Conservation (phyloP, 2,329 filamentous ascomycete species). For the Cercospora berteroae region DNA sequence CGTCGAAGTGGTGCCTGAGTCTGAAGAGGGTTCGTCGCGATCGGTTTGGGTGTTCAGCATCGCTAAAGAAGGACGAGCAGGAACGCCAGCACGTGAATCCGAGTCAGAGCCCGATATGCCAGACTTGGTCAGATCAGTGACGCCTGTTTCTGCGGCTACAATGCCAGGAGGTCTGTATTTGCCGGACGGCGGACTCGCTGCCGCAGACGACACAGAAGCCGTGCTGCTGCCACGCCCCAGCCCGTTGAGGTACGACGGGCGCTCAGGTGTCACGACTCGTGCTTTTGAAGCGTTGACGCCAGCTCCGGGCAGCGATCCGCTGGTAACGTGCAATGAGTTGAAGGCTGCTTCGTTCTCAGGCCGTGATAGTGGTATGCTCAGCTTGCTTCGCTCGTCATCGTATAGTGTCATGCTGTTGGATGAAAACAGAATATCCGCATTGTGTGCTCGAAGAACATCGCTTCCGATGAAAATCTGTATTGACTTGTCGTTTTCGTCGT, state of each 20-base stretch:
- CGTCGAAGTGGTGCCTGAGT: conserved; percentile 15
- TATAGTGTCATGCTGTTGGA: conserved; percentile 86
- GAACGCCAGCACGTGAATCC: conserved; percentile 25
- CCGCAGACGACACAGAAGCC: conserved; percentile 25
- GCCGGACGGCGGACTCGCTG: conserved; percentile 32
- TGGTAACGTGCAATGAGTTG: conserved; percentile 68
- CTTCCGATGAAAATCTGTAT: conserved; percentile 90
- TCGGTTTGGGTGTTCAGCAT: conserved; percentile 28
- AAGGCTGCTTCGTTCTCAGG: conserved; percentile 83
- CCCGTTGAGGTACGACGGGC: conserved; percentile 33
- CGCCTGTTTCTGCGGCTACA: conserved; percentile 26
- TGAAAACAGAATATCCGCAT: conserved; percentile 87
- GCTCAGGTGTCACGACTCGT: conserved; percentile 10
- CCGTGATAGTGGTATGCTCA: conserved; percentile 87
- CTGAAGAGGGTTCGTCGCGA: conserved; percentile 19
- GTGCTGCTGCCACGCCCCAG: conserved; percentile 33
- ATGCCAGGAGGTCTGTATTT: conserved; percentile 35
- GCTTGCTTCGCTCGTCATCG: conserved; percentile 79
- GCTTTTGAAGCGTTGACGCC: conserved; percentile 49
- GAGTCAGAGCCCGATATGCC: conserved; percentile 28
- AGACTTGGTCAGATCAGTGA: conserved; percentile 23
- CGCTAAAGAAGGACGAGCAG: conserved; percentile 29
- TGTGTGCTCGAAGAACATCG: conserved; percentile 80
- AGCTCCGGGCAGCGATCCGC: conserved; percentile 22
- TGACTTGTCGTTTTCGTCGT: conserved; percentile 53